Evolutionary conservation across 306 rosid species (phyloP).

Genomic region (Hippophae tibetana): DNA sequence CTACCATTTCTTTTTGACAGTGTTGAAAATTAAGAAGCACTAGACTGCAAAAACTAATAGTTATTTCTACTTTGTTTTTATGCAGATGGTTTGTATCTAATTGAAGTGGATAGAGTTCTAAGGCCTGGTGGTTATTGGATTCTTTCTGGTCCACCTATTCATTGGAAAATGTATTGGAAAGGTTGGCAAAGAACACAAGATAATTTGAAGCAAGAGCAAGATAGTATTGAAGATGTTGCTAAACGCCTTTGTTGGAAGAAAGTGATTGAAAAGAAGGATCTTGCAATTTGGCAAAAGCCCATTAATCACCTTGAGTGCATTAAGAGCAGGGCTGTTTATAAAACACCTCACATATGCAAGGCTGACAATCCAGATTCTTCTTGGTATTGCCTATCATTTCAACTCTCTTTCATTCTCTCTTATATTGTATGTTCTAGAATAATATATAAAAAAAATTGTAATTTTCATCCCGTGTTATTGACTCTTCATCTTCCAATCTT

Average conservation of each 20-base stretch:
- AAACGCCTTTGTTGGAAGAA: slow-evolving; percentile 73
- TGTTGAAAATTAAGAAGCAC: too few relatives aligned
- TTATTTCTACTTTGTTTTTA: too few relatives aligned
- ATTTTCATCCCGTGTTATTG: not conserved
- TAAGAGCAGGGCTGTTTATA: slow-evolving; percentile 37
- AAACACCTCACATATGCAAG: slow-evolving; percentile 72
- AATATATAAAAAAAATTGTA: too few relatives aligned
- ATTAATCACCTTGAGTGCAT: slow-evolving; percentile 65
- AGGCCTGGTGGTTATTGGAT: slow-evolving; percentile 98
- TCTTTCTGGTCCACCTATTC: slow-evolving; percentile 91
- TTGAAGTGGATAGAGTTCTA: slow-evolving; percentile 78
- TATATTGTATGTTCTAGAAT: not conserved
- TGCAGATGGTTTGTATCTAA: slow-evolving; percentile 80
- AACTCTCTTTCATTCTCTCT: slow-evolving; percentile 1
- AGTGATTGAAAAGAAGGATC: slow-evolving; percentile 58
- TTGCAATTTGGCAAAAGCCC: slow-evolving; percentile 87
- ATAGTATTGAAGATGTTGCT: slow-evolving; percentile 60
- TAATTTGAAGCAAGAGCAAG: slow-evolving; percentile 80
- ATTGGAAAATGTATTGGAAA: slow-evolving; percentile 76
- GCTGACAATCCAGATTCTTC: slow-evolving; percentile 67
- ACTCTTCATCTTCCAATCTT: not conserved
- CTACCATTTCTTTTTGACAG: too few relatives aligned
- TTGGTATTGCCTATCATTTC: slow-evolving; percentile 34
- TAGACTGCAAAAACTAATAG: too few relatives aligned
- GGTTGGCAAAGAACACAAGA: slow-evolving; percentile 92